These are phyloP conservation scores for Begonia masoniana DNA, from an alignment of 306 rosid species.

Conservation along the genomic window DNA sequence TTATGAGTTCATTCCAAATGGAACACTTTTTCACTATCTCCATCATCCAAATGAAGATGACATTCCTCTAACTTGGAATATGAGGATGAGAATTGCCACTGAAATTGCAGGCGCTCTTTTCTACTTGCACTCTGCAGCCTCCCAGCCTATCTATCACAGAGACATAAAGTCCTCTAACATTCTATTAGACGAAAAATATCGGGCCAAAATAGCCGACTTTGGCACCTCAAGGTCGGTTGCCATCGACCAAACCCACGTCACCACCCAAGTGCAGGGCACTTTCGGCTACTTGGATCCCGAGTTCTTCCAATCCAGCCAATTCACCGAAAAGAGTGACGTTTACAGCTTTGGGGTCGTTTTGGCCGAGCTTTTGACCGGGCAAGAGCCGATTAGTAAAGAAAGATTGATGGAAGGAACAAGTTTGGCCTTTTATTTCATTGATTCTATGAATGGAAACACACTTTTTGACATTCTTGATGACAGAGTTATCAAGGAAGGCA, in stretches of 20 bases:
- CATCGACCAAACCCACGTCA: constrained; percentile 42
- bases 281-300: constrained; percentile 63
- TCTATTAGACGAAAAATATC: constrained; percentile 29
- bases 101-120: constrained; percentile 62
- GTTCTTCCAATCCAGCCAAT: constrained; percentile 39
- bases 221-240: constrained; percentile 54
- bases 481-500: constrained; percentile 20
- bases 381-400: constrained; percentile 19
- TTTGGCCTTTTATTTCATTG: constrained; percentile 28
- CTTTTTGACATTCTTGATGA: constrained; percentile 23
- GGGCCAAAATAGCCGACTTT: constrained; percentile 21
- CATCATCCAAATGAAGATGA: constrained; percentile 10
- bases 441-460: constrained; percentile 17
- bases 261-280: constrained; percentile 45
- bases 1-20: constrained; percentile 45
- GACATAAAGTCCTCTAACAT: constrained; percentile 55
- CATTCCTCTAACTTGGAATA: constrained; percentile 27
- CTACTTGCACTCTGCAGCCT: constrained; percentile 53
- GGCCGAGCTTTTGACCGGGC: constrained; percentile 38
- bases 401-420: constrained; percentile 21
- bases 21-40: constrained; percentile 36
- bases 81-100: constrained; percentile 33
- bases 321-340: constrained; percentile 33
- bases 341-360: constrained; percentile 50
- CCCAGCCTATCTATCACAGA: constrained; percentile 43